These are phyloP conservation scores for Penicillium canescens DNA, from an alignment of 495 filamentous ascomycete species.

Conservation along the genomic window DNA sequence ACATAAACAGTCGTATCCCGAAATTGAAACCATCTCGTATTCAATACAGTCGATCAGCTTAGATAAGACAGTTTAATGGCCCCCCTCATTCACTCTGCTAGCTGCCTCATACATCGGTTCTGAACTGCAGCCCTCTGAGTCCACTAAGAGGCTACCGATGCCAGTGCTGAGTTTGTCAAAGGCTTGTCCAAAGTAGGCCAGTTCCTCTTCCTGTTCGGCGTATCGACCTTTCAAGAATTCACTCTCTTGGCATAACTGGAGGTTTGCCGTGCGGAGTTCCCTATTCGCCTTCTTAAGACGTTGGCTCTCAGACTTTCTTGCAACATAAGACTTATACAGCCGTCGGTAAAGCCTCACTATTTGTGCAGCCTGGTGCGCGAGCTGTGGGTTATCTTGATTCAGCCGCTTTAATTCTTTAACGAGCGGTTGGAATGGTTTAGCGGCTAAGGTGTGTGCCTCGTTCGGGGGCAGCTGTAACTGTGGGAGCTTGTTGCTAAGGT, in stretches of 20 bases:
- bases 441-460: background rate
- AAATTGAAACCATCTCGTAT: too few species aligned
- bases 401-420: conserved; percentile 1
- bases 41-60: too few species aligned
- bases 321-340: conserved; percentile 8
- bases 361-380: conserved; percentile 7
- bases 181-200: conserved; percentile 2
- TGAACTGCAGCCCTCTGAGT: background rate
- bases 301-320: conserved; percentile 8
- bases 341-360: conserved; percentile 11
- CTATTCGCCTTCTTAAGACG: conserved; percentile 7
- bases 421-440: conserved; percentile 6
- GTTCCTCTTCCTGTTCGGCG: background rate
- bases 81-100: too few species aligned
- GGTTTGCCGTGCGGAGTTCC: conserved; percentile 3
- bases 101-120: too few species aligned
- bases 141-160: background rate
- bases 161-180: conserved; percentile 1
- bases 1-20: too few species aligned
- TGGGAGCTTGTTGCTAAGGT: background rate
- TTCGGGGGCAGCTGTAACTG: background rate
- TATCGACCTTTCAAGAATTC: background rate
- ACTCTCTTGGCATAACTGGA: conserved; percentile 2
- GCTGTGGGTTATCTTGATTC: background rate
- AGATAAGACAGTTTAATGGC: too few species aligned